Conservation (phyloP, 179 eudicot species). For the Beta macrorhiza region DNA sequence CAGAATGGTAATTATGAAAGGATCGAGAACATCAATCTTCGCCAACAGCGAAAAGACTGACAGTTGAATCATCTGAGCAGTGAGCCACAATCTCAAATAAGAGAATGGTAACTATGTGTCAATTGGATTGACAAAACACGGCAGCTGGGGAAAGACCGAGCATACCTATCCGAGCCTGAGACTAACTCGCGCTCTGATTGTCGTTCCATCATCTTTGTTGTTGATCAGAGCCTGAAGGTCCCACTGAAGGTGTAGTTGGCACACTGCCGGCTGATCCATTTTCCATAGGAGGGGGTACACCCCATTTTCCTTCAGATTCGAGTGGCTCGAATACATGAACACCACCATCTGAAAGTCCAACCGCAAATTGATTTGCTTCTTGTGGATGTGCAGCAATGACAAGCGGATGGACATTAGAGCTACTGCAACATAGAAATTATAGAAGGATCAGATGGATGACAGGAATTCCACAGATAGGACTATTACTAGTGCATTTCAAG, state of each 20-base stretch:
- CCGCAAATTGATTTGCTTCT: slow-evolving; percentile 91
- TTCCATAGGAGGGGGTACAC: slow-evolving; percentile 77
- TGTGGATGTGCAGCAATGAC: slow-evolving; percentile 95
- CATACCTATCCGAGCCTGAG: slow-evolving; percentile 28
- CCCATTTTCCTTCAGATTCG: slow-evolving; percentile 96
- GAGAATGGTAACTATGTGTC: background rate
- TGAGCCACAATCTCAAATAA: background rate
- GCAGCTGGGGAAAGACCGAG: slow-evolving; percentile 1
- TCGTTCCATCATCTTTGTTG: slow-evolving; percentile 58
- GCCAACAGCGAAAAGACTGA: slow-evolving; percentile 4
- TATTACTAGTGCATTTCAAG: background rate
- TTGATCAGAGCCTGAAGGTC: slow-evolving; percentile 78
- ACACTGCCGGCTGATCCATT: slow-evolving; percentile 71
- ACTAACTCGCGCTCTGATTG: slow-evolving; percentile 19
- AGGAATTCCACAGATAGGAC: background rate
- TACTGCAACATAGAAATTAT: slow-evolving; percentile 42
- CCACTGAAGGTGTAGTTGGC: slow-evolving; percentile 60
- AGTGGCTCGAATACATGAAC: slow-evolving; percentile 95
- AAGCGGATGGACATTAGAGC: slow-evolving; percentile 73
- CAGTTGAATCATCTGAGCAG: background rate
- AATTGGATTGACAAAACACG: background rate
- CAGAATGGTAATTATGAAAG: background rate
- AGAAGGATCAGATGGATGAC: slow-evolving; percentile 8
- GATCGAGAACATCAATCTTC: slow-evolving; percentile 15
- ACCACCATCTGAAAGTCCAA: slow-evolving; percentile 90